Conservation (phyloP, 441 rosid species). For the Sinapis alba region DNA sequence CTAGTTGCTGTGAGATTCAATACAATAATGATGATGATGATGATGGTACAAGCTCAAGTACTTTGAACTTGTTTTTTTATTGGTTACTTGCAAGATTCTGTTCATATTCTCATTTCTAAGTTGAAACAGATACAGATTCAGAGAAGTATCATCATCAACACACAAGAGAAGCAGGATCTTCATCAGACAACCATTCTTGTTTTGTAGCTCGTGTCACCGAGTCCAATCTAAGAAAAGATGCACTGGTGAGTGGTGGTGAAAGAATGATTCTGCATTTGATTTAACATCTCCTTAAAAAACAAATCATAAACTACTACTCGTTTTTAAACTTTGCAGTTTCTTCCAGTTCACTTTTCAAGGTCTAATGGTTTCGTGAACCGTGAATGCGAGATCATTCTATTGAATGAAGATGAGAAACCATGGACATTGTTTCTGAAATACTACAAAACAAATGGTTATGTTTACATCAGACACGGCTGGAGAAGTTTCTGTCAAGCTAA, state of each 20-base stretch:
- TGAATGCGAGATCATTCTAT: conserved; percentile 3
- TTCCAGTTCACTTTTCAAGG: background rate
- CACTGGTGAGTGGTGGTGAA: conserved; percentile 3
- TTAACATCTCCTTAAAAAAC: background rate
- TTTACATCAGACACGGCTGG: conserved; percentile 27
- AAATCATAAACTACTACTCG: background rate
- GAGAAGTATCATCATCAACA: background rate
- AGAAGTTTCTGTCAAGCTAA: conserved; percentile 19
- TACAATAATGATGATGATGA: background rate
- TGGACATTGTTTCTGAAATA: background rate
- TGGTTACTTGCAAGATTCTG: background rate
- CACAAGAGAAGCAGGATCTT: background rate
- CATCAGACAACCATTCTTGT: conserved; percentile 17
- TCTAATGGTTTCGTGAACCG: conserved; percentile 26
- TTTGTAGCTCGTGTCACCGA: conserved; percentile 14
- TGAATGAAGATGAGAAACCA: conserved; percentile 13
- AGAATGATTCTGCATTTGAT: background rate
- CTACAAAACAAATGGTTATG: background rate
- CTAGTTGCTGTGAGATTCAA: conserved; percentile 31
- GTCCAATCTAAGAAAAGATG: conserved; percentile 7
- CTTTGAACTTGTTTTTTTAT: background rate
- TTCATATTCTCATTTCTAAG: background rate
- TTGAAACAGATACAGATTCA: conserved; percentile 2
- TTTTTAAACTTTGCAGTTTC: conserved; percentile 5
- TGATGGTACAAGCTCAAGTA: background rate